Evolutionary conservation across 345 rosid species (phyloP).

Genomic region (Barbarea vulgaris): DNA sequence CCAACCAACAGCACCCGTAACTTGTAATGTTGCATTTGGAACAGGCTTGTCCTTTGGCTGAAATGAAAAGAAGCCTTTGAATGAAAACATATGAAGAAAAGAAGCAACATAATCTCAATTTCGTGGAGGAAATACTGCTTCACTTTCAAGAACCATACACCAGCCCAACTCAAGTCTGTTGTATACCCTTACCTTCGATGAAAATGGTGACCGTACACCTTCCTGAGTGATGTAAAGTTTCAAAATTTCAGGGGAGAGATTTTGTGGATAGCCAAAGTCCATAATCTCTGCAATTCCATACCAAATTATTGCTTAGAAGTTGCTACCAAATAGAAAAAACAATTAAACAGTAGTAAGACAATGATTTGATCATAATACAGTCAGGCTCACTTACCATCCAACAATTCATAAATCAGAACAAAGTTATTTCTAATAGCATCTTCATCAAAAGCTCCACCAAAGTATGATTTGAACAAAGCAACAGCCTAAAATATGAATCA

Average conservation of each 20-base stretch:
- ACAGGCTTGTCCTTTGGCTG: constrained; percentile 86
- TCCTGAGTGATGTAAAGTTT: constrained; percentile 98
- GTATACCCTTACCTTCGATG: constrained; percentile 73
- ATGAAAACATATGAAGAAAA: not conserved
- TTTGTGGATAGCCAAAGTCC: constrained; percentile 98
- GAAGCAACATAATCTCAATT: constrained; percentile 11
- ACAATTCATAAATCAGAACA: constrained; percentile 92
- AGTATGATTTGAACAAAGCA: constrained; percentile 92
- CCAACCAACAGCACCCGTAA: constrained; percentile 99
- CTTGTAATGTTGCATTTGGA: constrained; percentile 99
- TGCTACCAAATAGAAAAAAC: not conserved
- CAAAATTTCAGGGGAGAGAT: constrained; percentile 95
- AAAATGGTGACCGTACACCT: constrained; percentile 97
- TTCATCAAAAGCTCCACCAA: constrained; percentile 99
- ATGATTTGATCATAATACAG: not conserved
- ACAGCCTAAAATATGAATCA: constrained; percentile 65
- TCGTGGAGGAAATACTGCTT: not conserved
- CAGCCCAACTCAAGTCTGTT: not conserved
- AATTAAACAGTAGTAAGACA: not conserved
- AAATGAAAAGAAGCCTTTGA: not conserved
- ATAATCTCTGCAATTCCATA: constrained; percentile 72
- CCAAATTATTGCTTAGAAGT: not conserved
- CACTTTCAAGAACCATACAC: constrained; percentile 7
- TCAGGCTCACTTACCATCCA: constrained; percentile 79
- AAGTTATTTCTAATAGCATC: constrained; percentile 95